Percentiles rank a stretch among this genome's conserved stretches.
phyloP scores from a whole-genome alignment of 2,329 filamentous ascomycete species.

The Venturia carpophila region DNA sequence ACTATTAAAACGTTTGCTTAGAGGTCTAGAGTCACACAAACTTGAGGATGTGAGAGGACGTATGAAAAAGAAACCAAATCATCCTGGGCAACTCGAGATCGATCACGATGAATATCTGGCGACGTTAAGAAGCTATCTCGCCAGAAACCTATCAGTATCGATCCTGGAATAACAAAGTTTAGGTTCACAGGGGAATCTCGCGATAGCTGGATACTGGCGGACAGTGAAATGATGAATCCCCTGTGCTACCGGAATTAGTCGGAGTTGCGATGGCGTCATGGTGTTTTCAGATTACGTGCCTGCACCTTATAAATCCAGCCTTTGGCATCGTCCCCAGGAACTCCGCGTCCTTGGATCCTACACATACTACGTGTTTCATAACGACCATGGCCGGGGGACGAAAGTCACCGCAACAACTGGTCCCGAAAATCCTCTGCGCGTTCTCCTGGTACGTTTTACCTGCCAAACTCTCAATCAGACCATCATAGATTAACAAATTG shows the following conservation, averaged over 20 bases:
- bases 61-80: too few species aligned
- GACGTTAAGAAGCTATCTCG: too few species aligned
- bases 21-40: too few species aligned
- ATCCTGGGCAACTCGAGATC: not conserved
- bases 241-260: not conserved
- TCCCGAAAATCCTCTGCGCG: not conserved
- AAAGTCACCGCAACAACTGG: not conserved
- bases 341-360: too few species aligned
- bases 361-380: not conserved
- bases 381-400: not conserved
- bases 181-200: not conserved
- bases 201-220: not conserved
- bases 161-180: not conserved
- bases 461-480: too few species aligned
- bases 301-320: too few species aligned
- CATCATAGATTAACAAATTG: not conserved
- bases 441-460: too few species aligned
- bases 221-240: too few species aligned
- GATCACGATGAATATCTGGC: not conserved
- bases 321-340: too few species aligned
- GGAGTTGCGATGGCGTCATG: conserved; percentile 4
- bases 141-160: not conserved
- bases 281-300: too few species aligned
- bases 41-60: too few species aligned
- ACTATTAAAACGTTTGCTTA: too few species aligned